A percentile compares a stretch with the other conserved stretches of the same genome.
These are phyloP conservation scores for Magnaporthiopsis rhizophila DNA, from an alignment of 2,329 filamentous ascomycete species.

Conservation along the genomic window DNA sequence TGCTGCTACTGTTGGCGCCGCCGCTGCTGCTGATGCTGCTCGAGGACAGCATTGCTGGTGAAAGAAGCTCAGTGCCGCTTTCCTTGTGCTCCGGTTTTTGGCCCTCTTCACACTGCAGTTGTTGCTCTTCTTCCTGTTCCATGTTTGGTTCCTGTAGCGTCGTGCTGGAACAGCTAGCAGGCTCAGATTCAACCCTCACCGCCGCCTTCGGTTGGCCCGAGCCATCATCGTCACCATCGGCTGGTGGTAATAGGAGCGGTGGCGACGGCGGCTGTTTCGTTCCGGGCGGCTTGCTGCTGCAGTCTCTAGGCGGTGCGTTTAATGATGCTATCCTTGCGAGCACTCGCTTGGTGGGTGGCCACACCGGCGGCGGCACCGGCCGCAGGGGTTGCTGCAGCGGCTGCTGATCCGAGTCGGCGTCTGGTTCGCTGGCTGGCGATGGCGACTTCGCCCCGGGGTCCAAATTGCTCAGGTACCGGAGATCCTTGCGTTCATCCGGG, in stretches of 20 bases:
- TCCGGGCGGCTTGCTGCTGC: background rate
- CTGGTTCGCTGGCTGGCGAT: background rate
- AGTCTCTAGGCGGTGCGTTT: background rate
- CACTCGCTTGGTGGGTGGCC: background rate
- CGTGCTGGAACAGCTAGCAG: background rate
- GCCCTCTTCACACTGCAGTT: background rate
- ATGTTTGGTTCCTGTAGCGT: background rate
- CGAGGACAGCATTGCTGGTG: too few species aligned
- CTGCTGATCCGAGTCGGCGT: background rate
- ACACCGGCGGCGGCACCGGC: background rate
- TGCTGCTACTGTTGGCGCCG: too few species aligned
- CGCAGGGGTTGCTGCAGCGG: background rate
- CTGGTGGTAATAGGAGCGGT: background rate
- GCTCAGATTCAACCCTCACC: background rate
- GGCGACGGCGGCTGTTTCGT: background rate
- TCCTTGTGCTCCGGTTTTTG: background rate
- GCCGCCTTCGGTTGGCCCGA: too few species aligned
- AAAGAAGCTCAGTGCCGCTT: background rate
- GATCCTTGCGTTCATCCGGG: slow-evolving; percentile 2
- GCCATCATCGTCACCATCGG: background rate
- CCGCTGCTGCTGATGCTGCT: too few species aligned
- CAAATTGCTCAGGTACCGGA: background rate
- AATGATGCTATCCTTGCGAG: background rate
- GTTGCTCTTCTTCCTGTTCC: background rate
- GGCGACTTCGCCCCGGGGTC: background rate